These are phyloP conservation scores for Blastocystis sp. DNA, from an alignment of 352 stramenopile genomes.

Conservation along the genomic window DNA sequence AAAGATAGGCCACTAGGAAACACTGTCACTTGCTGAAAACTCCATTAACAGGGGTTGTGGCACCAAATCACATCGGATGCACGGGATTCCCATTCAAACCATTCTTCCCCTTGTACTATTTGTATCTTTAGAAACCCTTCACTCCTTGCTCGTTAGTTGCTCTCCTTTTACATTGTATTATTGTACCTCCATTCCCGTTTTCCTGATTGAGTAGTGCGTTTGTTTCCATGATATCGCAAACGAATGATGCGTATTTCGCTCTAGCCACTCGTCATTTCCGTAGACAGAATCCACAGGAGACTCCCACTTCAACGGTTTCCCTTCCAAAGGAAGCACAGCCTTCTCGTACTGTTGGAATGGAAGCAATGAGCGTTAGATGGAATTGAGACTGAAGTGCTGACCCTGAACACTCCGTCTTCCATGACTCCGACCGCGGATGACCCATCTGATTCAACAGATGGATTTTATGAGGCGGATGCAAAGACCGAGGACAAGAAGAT, in stretches of 20 bases:
- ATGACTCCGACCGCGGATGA: background rate
- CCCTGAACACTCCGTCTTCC: background rate
- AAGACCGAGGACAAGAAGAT: background rate
- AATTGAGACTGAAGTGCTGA: conserved; percentile 15
- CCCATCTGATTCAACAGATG: conserved; percentile 46
- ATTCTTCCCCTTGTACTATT: too few relatives aligned
- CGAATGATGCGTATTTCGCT: background rate
- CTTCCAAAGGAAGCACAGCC: background rate
- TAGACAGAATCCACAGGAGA: background rate
- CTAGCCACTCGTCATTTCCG: background rate
- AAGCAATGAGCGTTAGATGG: background rate
- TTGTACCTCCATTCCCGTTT: background rate
- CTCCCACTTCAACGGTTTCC: background rate
- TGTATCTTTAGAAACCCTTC: background rate
- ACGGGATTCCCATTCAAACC: too few relatives aligned
- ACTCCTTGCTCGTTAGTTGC: background rate
- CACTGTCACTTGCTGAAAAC: too few relatives aligned
- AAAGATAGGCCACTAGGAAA: too few relatives aligned
- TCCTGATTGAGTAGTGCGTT: background rate
- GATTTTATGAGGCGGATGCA: background rate
- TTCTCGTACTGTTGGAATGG: background rate
- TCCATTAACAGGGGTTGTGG: too few relatives aligned
- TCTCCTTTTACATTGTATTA: background rate
- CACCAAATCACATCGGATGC: too few relatives aligned
- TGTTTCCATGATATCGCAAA: background rate